Percentiles rank a stretch among this genome's conserved stretches.
Conservation (phyloP, 2,329 filamentous ascomycete genomes). For the Xylaria arbuscula region DNA sequence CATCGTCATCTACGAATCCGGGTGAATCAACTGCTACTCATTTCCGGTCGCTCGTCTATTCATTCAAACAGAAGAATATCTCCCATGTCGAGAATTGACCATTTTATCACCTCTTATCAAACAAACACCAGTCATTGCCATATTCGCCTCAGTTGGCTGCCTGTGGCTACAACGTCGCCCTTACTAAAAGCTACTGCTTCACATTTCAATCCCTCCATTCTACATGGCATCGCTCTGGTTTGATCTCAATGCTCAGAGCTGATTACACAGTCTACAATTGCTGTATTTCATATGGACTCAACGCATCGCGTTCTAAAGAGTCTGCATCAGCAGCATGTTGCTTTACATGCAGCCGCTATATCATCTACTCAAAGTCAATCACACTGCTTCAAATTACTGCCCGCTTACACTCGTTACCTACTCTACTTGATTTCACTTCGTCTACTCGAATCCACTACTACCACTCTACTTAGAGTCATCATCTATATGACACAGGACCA, state of each 20-base stretch:
- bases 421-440: not conserved
- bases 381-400: not conserved
- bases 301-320: no score
- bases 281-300: no score
- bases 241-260: no score
- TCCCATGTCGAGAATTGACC: not conserved
- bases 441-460: not conserved
- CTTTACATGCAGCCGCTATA: no score
- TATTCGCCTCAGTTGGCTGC: no score
- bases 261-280: no score
- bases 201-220: not conserved
- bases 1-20: not conserved
- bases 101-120: not conserved
- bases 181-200: no score
- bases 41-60: no score
- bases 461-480: conserved; percentile 3
- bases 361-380: not conserved
- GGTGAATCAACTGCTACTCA: not conserved
- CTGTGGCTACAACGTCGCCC: no score
- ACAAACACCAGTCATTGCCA: no score
- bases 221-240: not conserved
- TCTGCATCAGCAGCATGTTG: no score
- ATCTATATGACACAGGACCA: conserved; percentile 9
- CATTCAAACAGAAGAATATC: no score
- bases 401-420: not conserved